A percentile compares a stretch with the other conserved stretches of the same genome.
Conservation (phyloP, 441 rosid species). For the Isatis lusitanica region DNA sequence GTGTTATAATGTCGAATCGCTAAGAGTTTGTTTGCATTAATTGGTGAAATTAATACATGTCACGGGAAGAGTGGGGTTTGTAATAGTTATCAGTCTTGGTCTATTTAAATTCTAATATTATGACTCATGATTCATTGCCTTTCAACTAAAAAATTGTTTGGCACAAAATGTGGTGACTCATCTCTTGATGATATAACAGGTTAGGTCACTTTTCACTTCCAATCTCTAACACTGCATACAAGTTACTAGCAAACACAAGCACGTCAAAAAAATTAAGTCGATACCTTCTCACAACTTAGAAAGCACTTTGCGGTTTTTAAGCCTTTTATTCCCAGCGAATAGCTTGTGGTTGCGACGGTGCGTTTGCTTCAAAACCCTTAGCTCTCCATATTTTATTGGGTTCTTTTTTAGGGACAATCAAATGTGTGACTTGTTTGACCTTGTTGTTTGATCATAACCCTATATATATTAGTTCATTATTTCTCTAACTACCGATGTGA, state of each 20-base stretch:
- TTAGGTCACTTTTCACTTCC: neutral
- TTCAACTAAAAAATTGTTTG: neutral
- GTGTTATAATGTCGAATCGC: constrained; percentile 9
- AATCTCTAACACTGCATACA: neutral
- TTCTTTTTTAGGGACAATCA: too few relatives aligned
- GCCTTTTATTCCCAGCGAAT: neutral
- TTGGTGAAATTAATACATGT: constrained; percentile 26
- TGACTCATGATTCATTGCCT: neutral
- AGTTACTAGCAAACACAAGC: neutral
- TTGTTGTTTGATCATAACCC: too few relatives aligned
- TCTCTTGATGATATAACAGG: neutral
- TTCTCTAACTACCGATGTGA: too few relatives aligned
- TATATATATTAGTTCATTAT: too few relatives aligned
- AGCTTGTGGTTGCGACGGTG: too few relatives aligned
- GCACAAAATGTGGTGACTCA: neutral
- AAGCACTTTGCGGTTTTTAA: neutral
- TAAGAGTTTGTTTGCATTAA: constrained; percentile 27
- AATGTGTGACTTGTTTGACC: too few relatives aligned
- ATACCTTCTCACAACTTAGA: neutral
- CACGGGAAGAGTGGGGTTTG: constrained; percentile 37
- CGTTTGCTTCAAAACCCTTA: neutral
- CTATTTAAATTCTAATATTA: neutral
- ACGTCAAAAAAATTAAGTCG: neutral
- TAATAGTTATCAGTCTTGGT: neutral
- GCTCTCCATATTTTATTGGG: neutral